phyloP scores from a whole-genome alignment of 345 rosid genomes.

The Populus pruinosa region DNA sequence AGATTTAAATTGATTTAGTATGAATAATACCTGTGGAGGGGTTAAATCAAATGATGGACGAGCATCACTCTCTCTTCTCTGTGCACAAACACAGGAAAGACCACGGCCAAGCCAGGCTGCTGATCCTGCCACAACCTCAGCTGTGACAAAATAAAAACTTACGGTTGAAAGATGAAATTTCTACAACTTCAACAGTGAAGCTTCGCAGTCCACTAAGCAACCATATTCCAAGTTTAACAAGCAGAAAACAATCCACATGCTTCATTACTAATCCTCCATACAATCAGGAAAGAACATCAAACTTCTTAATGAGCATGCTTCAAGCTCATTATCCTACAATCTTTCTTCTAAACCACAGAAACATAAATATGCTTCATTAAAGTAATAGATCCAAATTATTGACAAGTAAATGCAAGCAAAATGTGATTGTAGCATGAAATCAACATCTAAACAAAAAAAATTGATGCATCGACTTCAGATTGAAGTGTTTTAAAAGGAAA shows the following conservation, averaged over 20 bases:
- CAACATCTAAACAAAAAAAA: not conserved
- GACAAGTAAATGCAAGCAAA: not conserved
- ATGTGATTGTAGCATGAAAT: not conserved
- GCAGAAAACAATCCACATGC: not conserved
- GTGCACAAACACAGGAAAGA: constrained; percentile 97
- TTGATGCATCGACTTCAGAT: not conserved
- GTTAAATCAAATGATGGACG: constrained; percentile 97
- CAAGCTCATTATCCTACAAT: not conserved
- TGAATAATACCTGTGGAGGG: constrained; percentile 67
- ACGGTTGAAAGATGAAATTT: constrained; percentile 22
- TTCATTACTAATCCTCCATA: not conserved
- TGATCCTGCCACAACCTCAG: constrained; percentile 98
- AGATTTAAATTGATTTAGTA: not conserved
- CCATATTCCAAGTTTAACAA: not conserved
- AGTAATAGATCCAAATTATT: not conserved
- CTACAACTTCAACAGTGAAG: not conserved
- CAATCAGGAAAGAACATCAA: not conserved
- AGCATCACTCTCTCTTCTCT: constrained; percentile 74
- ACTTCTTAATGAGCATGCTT: not conserved
- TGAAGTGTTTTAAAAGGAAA: not conserved
- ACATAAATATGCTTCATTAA: not conserved
- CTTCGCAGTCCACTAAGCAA: not conserved
- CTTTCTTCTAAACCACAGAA: not conserved
- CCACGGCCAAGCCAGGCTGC: constrained; percentile 99
- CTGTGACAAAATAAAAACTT: constrained; percentile 52